Conservation (phyloP, 1,284 basidiomycete species). For the Trichosporon ovoides region DNA sequence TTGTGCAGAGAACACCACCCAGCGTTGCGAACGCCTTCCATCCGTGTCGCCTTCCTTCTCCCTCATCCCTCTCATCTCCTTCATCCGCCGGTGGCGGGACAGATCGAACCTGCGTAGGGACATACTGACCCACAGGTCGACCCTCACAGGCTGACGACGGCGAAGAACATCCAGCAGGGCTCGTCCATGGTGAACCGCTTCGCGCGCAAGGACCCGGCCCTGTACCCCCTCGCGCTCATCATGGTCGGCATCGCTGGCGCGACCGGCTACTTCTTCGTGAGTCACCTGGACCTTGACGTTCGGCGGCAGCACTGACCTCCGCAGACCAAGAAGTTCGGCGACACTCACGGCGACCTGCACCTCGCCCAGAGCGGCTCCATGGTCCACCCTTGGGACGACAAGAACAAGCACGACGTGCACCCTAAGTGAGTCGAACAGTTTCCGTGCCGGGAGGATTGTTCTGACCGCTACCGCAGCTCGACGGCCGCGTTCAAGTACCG, state of each 20-base stretch:
- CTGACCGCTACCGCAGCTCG: conserved; percentile 25
- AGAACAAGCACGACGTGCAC: conserved; percentile 37
- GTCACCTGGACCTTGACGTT: neutral
- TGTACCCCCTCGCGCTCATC: conserved; percentile 46
- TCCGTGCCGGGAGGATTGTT: neutral
- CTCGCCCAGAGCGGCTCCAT: conserved; percentile 29
- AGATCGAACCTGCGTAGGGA: neutral
- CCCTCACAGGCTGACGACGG: conserved; percentile 37
- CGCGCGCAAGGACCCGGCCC: conserved; percentile 47
- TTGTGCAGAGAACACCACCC: neutral
- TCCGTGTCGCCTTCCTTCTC: too few species aligned
- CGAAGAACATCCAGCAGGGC: conserved; percentile 39
- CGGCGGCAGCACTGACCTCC: neutral
- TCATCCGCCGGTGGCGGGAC: too few species aligned
- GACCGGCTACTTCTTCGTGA: conserved; percentile 44
- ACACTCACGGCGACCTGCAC: conserved; percentile 30
- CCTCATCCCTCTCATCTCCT: too few species aligned
- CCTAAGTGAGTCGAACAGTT: conserved; percentile 30
- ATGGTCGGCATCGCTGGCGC: conserved; percentile 40
- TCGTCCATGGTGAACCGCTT: conserved; percentile 45
- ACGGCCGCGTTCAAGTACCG: conserved; percentile 49
- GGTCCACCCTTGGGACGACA: conserved; percentile 45
- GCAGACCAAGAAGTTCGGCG: conserved; percentile 29
- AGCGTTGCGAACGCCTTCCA: too few species aligned
- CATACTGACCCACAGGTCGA: conserved; percentile 24